Base-by-base conservation (phyloP, 1,284 basidiomycete species). In the Ustilago trichophora region DNA sequence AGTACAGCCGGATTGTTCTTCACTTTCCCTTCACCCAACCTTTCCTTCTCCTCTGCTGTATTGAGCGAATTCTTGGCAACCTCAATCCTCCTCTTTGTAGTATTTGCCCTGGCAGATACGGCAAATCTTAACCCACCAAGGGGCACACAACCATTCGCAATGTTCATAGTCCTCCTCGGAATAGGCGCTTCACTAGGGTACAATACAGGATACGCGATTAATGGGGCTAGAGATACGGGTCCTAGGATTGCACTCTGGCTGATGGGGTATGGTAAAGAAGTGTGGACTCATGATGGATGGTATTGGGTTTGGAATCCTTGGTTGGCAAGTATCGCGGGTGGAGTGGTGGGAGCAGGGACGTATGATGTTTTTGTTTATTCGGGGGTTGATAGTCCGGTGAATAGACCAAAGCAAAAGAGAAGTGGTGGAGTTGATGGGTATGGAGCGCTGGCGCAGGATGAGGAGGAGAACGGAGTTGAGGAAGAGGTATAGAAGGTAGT, bases 291-390 rank as follows among this genome's bases (percentile, higher is more conserved):
- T 67, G 82, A 85, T 55, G 85, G 83, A 71, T 88, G 89, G 60
- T 91, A 90, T 75, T 91, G 89, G 89, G 58, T 90, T 13, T 91
- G 90, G 90, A 88, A 87, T 68, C 86, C 88, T 12, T 52, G 70
- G 53, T 6, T 76, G 31, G 56, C 51, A 15, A 62, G 59, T 43
- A 73, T 82, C 29, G 11, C 60, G 11, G 82, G 83, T 10, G 83
- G 75, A 21, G 40, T 80, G 4, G 63, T 74, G 16, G 83, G 82
- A 0, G 77, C 72, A 13, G 48, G 74, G 24, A 18, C 80, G 24
- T 82, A 83, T 56, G 82, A 83, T 62, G 47, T 73, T 1, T 73
- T 81, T 34, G 50, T 83, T 42, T 83, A 80, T 56, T 79, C 71
- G 19, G 82, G 82, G 4, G 40, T 53, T n/a, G 82, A 83, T 44